Evolutionary conservation across 768 basidiomycete species (phyloP).

Genomic region (Kwoniella newhampshirensis): DNA sequence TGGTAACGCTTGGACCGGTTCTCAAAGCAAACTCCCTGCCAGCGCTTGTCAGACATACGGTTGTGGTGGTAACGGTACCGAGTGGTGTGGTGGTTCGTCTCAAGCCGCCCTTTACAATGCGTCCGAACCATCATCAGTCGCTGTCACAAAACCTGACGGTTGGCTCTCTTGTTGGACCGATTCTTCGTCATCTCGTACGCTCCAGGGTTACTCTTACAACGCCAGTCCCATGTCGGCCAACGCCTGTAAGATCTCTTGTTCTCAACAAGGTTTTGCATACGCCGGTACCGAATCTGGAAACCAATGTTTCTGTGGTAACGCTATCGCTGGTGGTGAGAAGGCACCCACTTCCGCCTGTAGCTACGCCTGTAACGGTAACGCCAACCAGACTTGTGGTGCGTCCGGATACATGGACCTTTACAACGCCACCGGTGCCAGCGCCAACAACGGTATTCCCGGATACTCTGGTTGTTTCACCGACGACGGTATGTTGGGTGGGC

Average conservation of each 20-base stretch:
- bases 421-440: conserved; percentile 23
- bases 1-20: conserved; percentile 24
- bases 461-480: conserved; percentile 39
- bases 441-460: conserved; percentile 14
- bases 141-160: conserved; percentile 18
- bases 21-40: conserved; percentile 16
- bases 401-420: conserved; percentile 23
- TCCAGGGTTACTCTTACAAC: conserved; percentile 25
- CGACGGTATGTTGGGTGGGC: conserved; percentile 13
- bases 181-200: conserved; percentile 1
- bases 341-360: conserved; percentile 20
- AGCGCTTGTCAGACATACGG: conserved; percentile 27
- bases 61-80: conserved; percentile 39
- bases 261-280: conserved; percentile 19
- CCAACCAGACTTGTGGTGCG: conserved; percentile 32
- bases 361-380: conserved; percentile 25
- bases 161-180: conserved; percentile 22
- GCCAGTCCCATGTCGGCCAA: conserved; percentile 26
- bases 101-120: conserved; percentile 27
- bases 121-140: conserved; percentile 1
- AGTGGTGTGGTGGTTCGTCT: conserved; percentile 37
- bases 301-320: conserved; percentile 26
- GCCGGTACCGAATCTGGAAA: conserved; percentile 32
- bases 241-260: conserved; percentile 31
- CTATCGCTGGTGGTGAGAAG: conserved; percentile 15